Base-by-base conservation (phyloP, 176 grass and related monocot genomes). In the Cymbopogon citratus region DNA sequence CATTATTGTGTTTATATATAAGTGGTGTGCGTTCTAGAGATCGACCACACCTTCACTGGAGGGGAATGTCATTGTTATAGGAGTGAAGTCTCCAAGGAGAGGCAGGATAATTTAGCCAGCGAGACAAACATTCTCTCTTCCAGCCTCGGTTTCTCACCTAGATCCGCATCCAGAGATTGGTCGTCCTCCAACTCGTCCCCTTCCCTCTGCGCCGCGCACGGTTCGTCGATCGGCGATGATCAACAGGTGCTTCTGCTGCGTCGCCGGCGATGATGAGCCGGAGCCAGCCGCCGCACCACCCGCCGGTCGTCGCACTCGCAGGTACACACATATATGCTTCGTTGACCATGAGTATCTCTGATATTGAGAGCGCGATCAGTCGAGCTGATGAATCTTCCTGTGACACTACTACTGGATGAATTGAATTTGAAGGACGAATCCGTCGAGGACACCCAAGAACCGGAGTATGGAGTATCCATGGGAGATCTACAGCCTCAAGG, bases 401-500 rank as follows among this genome's bases (percentile, higher is more conserved):
- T 25, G 27, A 73, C 39, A 31, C 41, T 26, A 31, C 41, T 26
- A 13, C 41, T 40, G 76, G n/a, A 9, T 28, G 29, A 26, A 23
- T 34, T 28, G 29, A 26, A 23, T 34, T 16, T 33, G 33, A 57
- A 77, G 66, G 15, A 36, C 72, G 1, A 65, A 56, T 45, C 33
- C 27, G 57, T 76, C 83, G 54, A 89, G 83, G 78, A 35, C 54
- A 23, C 45, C 83, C 27, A 90, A 73, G 73, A 86, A 15, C 40
- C 73, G 73, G 48, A 88, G 59, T 39, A n/a, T 57, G 16, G 93
- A 92, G n/a, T 92, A 84, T 61, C 90, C 93, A 2, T 92, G 93
- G 93, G 90, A 92, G 61, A 83, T 66, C 75, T 95, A 88, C 93
- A 90, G 79, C 46, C 80, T 95, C 63, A 90, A 86, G 81, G 90